These are phyloP conservation scores for Suhomyces panamericanus DNA, from an alignment of 1,139 yeast species.

Conservation along the genomic window DNA sequence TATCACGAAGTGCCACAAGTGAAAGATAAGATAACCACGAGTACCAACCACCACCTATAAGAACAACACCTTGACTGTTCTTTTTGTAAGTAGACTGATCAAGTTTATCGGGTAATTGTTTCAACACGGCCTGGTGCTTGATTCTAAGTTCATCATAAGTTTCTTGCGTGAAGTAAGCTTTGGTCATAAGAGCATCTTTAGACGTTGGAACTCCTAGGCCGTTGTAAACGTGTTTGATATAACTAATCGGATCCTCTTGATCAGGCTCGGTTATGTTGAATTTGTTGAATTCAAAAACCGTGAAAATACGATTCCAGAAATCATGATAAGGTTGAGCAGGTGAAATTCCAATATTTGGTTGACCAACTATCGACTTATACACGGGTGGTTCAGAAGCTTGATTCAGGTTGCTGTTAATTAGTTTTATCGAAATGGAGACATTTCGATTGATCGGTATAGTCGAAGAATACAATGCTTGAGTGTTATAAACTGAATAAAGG, in stretches of 20 bases:
- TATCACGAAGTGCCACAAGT: constrained; percentile 31
- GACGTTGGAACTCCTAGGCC: constrained; percentile 25
- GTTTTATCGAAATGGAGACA: constrained; percentile 6
- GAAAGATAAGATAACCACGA: constrained; percentile 43
- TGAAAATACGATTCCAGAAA: constrained; percentile 21
- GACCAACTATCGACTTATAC: constrained; percentile 8
- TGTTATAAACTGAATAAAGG: constrained; percentile 4
- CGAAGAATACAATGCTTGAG: constrained; percentile 4
- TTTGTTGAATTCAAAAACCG: constrained; percentile 14
- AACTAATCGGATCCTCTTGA: constrained; percentile 24
- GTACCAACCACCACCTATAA: constrained; percentile 40
- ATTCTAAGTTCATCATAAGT: constrained; percentile 24
- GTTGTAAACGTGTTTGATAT: constrained; percentile 24
- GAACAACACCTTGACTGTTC: constrained; percentile 33
- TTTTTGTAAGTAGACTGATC: constrained; percentile 26
- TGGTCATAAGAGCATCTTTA: constrained; percentile 29
- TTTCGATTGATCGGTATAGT: constrained; percentile 9
- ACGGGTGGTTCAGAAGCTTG: constrained; percentile 2
- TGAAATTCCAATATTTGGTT: constrained; percentile 8
- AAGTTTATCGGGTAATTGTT: constrained; percentile 27
- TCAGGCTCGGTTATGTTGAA: constrained; percentile 16
- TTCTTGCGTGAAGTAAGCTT: constrained; percentile 28
- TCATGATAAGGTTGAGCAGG: constrained; percentile 13
- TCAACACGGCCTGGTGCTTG: constrained; percentile 27
- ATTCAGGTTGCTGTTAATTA: constrained; percentile 4